Percentiles rank a stretch among this genome's conserved stretches.
phyloP scores from a whole-genome alignment of 306 rosid species.

The Psophocarpus tetragonolobus region DNA sequence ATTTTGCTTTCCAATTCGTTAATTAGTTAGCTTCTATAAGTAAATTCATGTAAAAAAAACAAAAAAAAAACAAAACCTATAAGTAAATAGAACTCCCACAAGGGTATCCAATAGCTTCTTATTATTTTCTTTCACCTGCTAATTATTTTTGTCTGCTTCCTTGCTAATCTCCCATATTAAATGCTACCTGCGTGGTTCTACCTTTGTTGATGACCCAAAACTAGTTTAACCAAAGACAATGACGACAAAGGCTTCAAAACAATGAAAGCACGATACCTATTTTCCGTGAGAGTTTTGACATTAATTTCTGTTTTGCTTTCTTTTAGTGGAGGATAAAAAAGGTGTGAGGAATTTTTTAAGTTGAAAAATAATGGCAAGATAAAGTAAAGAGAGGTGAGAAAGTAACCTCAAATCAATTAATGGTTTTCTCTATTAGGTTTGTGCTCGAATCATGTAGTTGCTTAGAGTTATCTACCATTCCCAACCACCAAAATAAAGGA shows the following conservation, averaged over 20 bases:
- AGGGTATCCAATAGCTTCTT: neutral
- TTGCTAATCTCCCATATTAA: neutral
- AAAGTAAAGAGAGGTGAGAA: conserved; percentile 44
- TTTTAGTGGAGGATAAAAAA: conserved; percentile 40
- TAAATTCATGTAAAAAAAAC: too few species aligned
- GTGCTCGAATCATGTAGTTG: conserved; percentile 65
- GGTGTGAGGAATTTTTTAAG: conserved; percentile 25
- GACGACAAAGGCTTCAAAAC: conserved; percentile 49
- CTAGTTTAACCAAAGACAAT: conserved; percentile 53
- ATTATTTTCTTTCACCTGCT: neutral
- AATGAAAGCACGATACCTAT: conserved; percentile 55
- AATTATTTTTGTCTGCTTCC: neutral
- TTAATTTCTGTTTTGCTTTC: conserved; percentile 48
- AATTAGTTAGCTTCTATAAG: neutral
- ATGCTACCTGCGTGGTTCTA: neutral
- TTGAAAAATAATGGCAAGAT: conserved; percentile 11
- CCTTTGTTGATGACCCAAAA: conserved; percentile 31
- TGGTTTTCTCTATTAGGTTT: conserved; percentile 43
- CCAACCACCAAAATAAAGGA: conserved; percentile 58
- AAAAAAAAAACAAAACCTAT: too few species aligned
- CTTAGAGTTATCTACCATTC: conserved; percentile 79
- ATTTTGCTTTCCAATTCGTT: neutral
- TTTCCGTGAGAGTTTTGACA: conserved; percentile 44
- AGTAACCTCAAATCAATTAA: conserved; percentile 48
- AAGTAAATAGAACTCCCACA: neutral